A percentile compares a stretch with the other conserved stretches of the same genome.
These are phyloP conservation scores for Eruca vesicaria DNA, from an alignment of 441 rosid species.

Conservation along the genomic window DNA sequence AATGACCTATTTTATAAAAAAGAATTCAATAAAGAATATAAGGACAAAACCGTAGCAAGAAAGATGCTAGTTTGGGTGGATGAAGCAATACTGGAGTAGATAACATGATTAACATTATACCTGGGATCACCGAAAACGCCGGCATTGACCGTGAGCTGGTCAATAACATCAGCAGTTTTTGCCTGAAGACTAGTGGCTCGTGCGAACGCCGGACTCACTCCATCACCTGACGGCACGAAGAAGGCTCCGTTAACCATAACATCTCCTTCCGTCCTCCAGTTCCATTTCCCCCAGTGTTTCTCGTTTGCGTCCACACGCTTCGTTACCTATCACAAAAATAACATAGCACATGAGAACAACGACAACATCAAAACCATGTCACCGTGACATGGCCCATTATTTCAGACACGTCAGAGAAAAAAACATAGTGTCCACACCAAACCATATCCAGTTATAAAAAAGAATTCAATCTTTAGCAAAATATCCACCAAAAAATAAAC, in stretches of 20 bases:
- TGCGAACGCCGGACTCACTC: constrained; percentile 54
- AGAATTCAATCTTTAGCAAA: not conserved
- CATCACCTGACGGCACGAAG: constrained; percentile 90
- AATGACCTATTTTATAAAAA: not conserved
- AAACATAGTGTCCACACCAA: not conserved
- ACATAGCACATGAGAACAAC: not conserved
- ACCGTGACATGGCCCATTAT: not conserved
- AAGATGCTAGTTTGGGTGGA: constrained; percentile 7
- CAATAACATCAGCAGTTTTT: constrained; percentile 54
- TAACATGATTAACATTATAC: constrained; percentile 32
- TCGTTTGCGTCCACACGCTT: constrained; percentile 89
- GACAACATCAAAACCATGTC: not conserved
- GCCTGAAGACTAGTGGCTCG: constrained; percentile 84
- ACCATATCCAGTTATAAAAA: constrained; percentile 3
- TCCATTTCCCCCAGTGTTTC: constrained; percentile 73
- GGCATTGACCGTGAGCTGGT: constrained; percentile 69
- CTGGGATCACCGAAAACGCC: constrained; percentile 83
- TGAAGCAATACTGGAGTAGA: not conserved
- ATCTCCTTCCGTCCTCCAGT: constrained; percentile 97
- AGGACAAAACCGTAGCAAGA: not conserved
- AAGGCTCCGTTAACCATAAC: constrained; percentile 86
- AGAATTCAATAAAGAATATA: constrained; percentile 10
- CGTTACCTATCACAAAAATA: constrained; percentile 56
- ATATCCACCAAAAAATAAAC: not conserved
- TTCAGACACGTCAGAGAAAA: not conserved